These are phyloP conservation scores for Vigna nakashimae DNA, from an alignment of 306 rosid genomes.

Conservation along the genomic window DNA sequence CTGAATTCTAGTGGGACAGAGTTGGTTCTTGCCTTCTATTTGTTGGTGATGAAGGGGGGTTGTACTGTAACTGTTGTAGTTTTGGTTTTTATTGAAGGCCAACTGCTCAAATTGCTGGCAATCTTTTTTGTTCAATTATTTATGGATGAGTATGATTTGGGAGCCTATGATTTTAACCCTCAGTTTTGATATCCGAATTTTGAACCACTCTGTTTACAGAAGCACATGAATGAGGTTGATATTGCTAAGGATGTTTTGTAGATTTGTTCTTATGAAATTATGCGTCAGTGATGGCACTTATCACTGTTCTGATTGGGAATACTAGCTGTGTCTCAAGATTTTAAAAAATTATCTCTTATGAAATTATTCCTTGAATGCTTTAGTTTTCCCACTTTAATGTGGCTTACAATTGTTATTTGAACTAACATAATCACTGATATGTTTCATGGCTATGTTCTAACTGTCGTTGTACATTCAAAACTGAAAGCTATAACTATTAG, in stretches of 20 bases:
- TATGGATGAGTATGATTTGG: conserved; percentile 12
- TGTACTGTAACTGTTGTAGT: conserved; percentile 4
- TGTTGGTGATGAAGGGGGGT: conserved; percentile 1
- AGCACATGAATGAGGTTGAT: not conserved
- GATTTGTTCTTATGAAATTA: conserved; percentile 22
- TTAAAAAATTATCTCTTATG: not conserved
- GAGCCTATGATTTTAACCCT: not conserved
- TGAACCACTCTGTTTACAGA: not conserved
- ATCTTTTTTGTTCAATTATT: not conserved
- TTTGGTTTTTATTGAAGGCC: conserved; percentile 11
- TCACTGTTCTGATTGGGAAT: not conserved
- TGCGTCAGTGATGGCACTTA: not conserved
- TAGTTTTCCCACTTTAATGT: conserved; percentile 26
- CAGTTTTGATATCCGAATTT: conserved; percentile 8
- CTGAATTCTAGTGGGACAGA: not conserved
- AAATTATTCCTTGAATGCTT: not conserved
- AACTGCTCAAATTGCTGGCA: not conserved
- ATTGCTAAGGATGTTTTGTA: not conserved
- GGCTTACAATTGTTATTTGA: conserved; percentile 15
- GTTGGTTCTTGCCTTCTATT: conserved; percentile 7
- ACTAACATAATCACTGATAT: not conserved
- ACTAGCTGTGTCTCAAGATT: not conserved
- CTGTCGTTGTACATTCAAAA: conserved; percentile 11
- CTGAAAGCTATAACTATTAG: not conserved
- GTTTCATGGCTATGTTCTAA: conserved; percentile 33